These are phyloP conservation scores for Meyerozyma elateridarum DNA, from an alignment of 1,139 yeast species.

Conservation along the genomic window DNA sequence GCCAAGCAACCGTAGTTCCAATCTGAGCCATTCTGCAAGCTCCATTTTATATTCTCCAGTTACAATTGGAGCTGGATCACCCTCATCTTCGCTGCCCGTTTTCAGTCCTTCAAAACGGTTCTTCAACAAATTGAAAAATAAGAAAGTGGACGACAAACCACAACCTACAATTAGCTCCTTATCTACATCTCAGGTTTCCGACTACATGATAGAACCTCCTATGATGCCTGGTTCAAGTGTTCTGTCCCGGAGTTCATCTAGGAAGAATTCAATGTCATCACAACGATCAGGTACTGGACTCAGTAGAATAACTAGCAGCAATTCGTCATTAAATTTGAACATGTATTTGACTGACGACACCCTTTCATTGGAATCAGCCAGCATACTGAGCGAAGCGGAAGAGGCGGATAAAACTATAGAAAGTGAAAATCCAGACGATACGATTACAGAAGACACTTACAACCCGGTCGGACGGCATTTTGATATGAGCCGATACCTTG, in stretches of 20 bases:
- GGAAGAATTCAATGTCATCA: slow-evolving; percentile 25
- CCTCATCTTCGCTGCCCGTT: slow-evolving; percentile 24
- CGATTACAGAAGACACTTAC: slow-evolving; percentile 1
- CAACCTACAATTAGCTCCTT: slow-evolving; percentile 35
- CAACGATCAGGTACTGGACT: slow-evolving; percentile 22
- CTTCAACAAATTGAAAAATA: slow-evolving; percentile 19
- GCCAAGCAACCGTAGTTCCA: slow-evolving; percentile 9
- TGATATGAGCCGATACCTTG: slow-evolving; percentile 4
- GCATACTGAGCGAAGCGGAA: slow-evolving; percentile 2
- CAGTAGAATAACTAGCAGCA: slow-evolving; percentile 36
- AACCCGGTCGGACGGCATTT: slow-evolving; percentile 2
- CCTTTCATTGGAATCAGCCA: slow-evolving; percentile 8
- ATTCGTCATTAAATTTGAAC: slow-evolving; percentile 40
- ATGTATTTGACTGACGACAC: slow-evolving; percentile 41
- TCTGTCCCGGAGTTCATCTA: slow-evolving; percentile 12
- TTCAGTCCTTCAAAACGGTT: slow-evolving; percentile 34
- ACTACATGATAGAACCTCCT: slow-evolving; percentile 9
- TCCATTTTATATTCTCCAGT: slow-evolving; percentile 14
- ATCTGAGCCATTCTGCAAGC: slow-evolving; percentile 15
- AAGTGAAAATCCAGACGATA: slow-evolving; percentile 4
- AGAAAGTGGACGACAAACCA: slow-evolving; percentile 7
- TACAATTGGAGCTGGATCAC: slow-evolving; percentile 35
- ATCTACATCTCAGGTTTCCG: slow-evolving; percentile 18
- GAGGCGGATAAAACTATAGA: slow-evolving; percentile 4
- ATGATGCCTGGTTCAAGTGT: slow-evolving; percentile 6